Evolutionary conservation across 2,329 filamentous ascomycete genomes (phyloP).

Genomic region (Ophiocordyceps camponoti-leonardi): DNA sequence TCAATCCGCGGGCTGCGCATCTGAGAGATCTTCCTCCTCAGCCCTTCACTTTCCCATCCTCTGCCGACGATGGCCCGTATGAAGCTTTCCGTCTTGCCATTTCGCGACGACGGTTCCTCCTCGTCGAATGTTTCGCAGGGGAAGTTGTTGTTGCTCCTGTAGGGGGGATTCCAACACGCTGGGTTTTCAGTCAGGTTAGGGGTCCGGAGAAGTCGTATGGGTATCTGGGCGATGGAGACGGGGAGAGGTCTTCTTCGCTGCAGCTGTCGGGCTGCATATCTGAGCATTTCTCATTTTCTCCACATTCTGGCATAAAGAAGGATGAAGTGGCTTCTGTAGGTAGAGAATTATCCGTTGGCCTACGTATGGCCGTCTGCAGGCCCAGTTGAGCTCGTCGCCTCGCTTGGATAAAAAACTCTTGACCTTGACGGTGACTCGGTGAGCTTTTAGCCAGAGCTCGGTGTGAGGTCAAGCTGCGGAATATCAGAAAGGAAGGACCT

Average conservation of each 20-base stretch:
- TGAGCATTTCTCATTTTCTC: slow-evolving; percentile 14
- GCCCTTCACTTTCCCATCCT: slow-evolving; percentile 1
- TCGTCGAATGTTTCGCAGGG: neutral
- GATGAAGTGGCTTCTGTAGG: no score
- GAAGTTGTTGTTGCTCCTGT: neutral
- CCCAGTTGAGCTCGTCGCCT: no score
- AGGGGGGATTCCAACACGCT: neutral
- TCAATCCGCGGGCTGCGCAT: slow-evolving; percentile 11
- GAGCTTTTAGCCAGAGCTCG: no score
- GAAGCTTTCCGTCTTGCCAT: slow-evolving; percentile 2
- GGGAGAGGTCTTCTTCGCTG: slow-evolving; percentile 10
- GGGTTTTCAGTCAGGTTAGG: slow-evolving; percentile 3
- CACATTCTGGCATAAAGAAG: no score
- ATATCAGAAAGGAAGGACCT: no score
- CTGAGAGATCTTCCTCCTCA: slow-evolving; percentile 7
- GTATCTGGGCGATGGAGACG: neutral
- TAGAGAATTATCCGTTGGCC: no score
- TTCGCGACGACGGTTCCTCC: neutral
- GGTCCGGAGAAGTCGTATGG: slow-evolving; percentile 2
- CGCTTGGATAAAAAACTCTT: no score
- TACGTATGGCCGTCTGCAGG: no score
- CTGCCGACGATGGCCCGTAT: slow-evolving; percentile 5
- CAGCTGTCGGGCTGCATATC: slow-evolving; percentile 15
- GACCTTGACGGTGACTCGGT: no score
- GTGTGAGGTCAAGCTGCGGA: no score